These are phyloP conservation scores for Fennellomyces sp. DNA, from an alignment of 371 early-diverging fungal genomes.

Conservation along the genomic window DNA sequence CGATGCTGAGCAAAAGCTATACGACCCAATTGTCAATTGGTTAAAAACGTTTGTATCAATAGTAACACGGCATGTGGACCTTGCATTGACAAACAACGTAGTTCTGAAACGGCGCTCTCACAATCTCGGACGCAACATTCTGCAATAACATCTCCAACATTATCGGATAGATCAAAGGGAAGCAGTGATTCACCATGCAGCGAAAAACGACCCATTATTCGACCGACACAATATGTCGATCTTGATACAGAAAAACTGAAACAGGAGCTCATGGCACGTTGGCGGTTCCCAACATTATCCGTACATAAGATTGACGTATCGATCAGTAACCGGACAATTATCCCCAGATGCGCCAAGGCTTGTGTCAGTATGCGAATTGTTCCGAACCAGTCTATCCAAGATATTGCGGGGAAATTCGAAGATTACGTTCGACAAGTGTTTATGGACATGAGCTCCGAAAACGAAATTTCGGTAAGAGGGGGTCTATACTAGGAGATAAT, in stretches of 20 bases:
- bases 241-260: slow-evolving; percentile 44
- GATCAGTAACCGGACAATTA: slow-evolving; percentile 72
- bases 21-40: slow-evolving; percentile 57
- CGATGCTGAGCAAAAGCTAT: slow-evolving; percentile 53
- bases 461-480: slow-evolving; percentile 52
- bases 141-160: slow-evolving; percentile 29
- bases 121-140: slow-evolving; percentile 38
- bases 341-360: slow-evolving; percentile 73
- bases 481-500: too few relatives aligned
- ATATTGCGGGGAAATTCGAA: slow-evolving; percentile 62
- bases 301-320: slow-evolving; percentile 82
- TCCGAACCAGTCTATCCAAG: slow-evolving; percentile 74
- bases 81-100: slow-evolving; percentile 4
- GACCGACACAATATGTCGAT: slow-evolving; percentile 9
- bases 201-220: slow-evolving; percentile 33
- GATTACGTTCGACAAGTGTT: slow-evolving; percentile 58
- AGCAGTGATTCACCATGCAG: slow-evolving; percentile 25
- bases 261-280: slow-evolving; percentile 70
- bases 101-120: slow-evolving; percentile 18
- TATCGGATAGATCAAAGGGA: slow-evolving; percentile 6
- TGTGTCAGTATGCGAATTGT: slow-evolving; percentile 82
- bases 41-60: slow-evolving; percentile 32
- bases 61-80: too few relatives aligned
- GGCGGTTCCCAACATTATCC: slow-evolving; percentile 82
- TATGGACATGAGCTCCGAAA: slow-evolving; percentile 53